Base-by-base conservation (phyloP, 1,284 basidiomycete species). In the Boletus mariae region DNA sequence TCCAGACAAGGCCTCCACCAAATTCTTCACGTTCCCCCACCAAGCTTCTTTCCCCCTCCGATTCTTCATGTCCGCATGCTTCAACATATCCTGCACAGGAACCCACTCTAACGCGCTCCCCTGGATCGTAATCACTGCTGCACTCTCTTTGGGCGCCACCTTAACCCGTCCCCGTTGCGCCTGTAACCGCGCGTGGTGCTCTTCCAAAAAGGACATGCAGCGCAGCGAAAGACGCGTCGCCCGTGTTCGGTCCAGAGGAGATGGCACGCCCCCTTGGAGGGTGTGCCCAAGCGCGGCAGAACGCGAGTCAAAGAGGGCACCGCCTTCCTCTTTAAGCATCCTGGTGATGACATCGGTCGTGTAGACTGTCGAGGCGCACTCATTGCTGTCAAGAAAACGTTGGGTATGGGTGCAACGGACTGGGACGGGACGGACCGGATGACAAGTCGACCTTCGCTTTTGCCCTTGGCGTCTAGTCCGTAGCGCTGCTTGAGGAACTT, bases 281-380 rank as follows among this genome's bases (percentile, higher is more conserved):
- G 94, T 98, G 74, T 99, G 97, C 10, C 97, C 96, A 20, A 99
- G 84, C 3, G 91, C 88, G 15, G 96, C 97, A 11, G 85, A 90
- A 46, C 97, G 88, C 17, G 96, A 86, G 74, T 99, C 97, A 67
- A 98, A 99, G n/a, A 97, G 77, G 7, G 79, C 68, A 15, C 85
- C 84, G 42, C 96, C 96, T 73, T 99, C 96, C 66, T 98, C 94
- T 63, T 90, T 90, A 72, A 98, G 76, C 76, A 99, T 96, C 70
- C 92, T 92, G 59, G 90, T 96, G 62, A 99, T 83, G 50, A 97
- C 82, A 13, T 95, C 88, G 10, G 94, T 96, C 15, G 89, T 90
- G 77, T 98, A 99, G 23, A 98, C 90, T 20, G 75, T 76, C 10
- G 94, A 97, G 0, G 96, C 78, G 47, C 79, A 80, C 73, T 99